Evolutionary conservation across 495 filamentous ascomycete species (phyloP), one percentile per base, ranked within the genome.

Genomic region (Halenospora varia): DNA sequence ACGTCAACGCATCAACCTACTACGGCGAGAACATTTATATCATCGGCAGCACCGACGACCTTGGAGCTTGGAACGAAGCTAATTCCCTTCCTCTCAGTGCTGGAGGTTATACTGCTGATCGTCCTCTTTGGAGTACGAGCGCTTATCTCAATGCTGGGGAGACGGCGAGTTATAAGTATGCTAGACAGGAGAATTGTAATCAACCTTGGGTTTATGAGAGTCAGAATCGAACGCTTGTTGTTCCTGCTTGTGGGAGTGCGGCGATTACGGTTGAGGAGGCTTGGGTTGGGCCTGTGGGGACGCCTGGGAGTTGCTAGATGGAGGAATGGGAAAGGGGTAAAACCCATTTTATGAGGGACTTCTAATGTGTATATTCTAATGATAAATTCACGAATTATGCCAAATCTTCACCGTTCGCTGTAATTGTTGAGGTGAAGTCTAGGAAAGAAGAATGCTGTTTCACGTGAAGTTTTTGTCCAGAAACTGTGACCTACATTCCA

Each of bases 21-120:
- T 79, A 70, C 11, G 78, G 80, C 56, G 77, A 74, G 39, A 81
- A 77, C 48, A 24, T 81, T 3, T 66, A 67, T 18, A 60, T 82
- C 6, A 68, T 77, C 19, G 69, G 69, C 25, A 68, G 64, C 55
- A 63, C 65, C 0, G 47, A 48, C 10, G 68, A 68, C 42, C 67
- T 69, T 20, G 68, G 68, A 0, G 54, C 55, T 23, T 71, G 68
- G 68, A 25, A 63, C 29, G 13, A 65, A 4, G 26, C 24, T 9
- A 63, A 61, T 10, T 50, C 65, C 10, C 41, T 63, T 10, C 62
- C 67, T 13, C 53, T 71, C 11, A 50, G 57, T 41, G 57, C 67
- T 4, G 51, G 61, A 35, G 55, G 53, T 19, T 71, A 69, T 55
- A 62, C 62, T 2, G 4, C 42, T 57, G 56, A 57, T 2, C 23